These are phyloP conservation scores for Globisporangium spiculum DNA, from an alignment of 352 stramenopile species.

Conservation along the genomic window DNA sequence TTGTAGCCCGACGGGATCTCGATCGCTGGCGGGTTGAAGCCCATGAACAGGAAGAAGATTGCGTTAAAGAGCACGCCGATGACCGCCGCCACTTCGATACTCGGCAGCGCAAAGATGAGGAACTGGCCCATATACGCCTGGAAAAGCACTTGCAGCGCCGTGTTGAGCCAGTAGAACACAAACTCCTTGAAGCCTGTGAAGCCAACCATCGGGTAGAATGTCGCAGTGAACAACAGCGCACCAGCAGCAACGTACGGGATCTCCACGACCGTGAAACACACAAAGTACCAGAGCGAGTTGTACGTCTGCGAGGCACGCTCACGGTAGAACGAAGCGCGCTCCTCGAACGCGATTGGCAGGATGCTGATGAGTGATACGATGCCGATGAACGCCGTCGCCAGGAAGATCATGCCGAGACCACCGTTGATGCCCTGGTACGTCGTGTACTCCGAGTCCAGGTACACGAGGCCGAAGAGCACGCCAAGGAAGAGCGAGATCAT, in stretches of 20 bases:
- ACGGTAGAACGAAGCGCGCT: conserved; percentile 88
- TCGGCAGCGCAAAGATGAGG: conserved; percentile 48
- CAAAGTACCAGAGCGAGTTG: conserved; percentile 50
- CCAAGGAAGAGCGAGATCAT: conserved; percentile 74
- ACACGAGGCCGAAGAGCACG: conserved; percentile 66
- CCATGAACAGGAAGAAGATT: conserved; percentile 52
- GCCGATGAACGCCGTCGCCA: conserved; percentile 67
- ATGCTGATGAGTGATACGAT: conserved; percentile 71
- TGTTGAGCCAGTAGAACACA: conserved; percentile 75
- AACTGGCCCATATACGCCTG: conserved; percentile 72
- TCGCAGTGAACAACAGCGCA: conserved; percentile 37
- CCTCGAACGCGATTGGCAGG: conserved; percentile 67
- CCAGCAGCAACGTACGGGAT: conserved; percentile 44
- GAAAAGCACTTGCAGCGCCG: conserved; percentile 51
- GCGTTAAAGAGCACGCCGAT: conserved; percentile 38
- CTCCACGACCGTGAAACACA: conserved; percentile 72
- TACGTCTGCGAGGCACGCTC: conserved; percentile 88
- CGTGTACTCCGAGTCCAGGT: conserved; percentile 29
- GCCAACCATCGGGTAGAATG: conserved; percentile 77
- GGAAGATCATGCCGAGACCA: conserved; percentile 71
- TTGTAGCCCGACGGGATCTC: conserved; percentile 35
- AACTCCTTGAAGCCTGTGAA: conserved; percentile 25
- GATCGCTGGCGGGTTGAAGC: conserved; percentile 35
- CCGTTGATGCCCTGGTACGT: conserved; percentile 38
- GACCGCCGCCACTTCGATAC: conserved; percentile 31